Percentiles rank a stretch among this genome's conserved stretches.
phyloP scores from a whole-genome alignment of 2,329 filamentous ascomycete genomes.

The Grosmannia clavigera region DNA sequence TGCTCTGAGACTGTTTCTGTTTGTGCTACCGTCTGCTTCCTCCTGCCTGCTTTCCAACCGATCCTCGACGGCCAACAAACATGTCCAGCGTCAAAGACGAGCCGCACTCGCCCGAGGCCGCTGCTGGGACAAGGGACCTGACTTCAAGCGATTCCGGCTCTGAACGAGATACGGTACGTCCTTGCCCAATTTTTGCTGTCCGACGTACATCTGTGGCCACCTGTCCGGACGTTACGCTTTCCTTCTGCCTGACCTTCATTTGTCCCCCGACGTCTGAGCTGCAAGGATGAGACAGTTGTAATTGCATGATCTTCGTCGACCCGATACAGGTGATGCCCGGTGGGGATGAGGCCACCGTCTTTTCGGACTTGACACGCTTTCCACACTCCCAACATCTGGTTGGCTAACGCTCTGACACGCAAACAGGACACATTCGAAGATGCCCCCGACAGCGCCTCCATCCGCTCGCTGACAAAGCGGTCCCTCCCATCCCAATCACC shows the following conservation, averaged over 20 bases:
- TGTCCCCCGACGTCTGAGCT: not conserved
- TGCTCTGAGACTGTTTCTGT: no score
- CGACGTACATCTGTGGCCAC: not conserved
- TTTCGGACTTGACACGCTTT: not conserved
- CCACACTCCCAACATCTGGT: not conserved
- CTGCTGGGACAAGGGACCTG: not conserved
- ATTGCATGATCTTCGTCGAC: no score
- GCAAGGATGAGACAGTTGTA: no score
- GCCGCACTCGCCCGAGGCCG: slow-evolving; percentile 2
- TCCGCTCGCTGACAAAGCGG: slow-evolving; percentile 50
- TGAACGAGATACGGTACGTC: slow-evolving; percentile 10
- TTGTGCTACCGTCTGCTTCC: not conserved
- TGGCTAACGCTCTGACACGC: slow-evolving; percentile 4
- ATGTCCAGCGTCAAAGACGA: slow-evolving; percentile 10
- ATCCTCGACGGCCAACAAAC: not conserved
- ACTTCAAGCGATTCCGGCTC: slow-evolving; percentile 2
- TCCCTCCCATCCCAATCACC: slow-evolving; percentile 17
- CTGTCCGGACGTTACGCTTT: not conserved
- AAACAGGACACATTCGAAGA: slow-evolving; percentile 70
- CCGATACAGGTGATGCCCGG: no score
- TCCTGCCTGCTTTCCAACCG: not conserved
- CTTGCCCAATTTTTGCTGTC: no score
- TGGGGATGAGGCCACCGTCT: no score
- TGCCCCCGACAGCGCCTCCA: slow-evolving; percentile 53
- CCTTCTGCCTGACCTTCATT: not conserved